Evolutionary conservation across 768 basidiomycete genomes (phyloP).

Genomic region (Daedaleopsis nitida): DNA sequence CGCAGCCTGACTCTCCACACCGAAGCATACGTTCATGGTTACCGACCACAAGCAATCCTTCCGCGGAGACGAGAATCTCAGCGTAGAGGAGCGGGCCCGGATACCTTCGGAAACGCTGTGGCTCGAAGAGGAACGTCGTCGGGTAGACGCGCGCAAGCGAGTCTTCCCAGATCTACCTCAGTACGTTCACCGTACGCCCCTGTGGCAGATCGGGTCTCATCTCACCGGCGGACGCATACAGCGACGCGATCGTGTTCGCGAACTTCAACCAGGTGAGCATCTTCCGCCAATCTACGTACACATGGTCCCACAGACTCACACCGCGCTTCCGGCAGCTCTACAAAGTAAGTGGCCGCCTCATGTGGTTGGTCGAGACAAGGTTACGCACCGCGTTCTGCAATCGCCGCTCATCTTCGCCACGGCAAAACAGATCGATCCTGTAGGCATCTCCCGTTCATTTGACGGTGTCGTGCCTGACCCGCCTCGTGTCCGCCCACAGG

Average conservation of each 20-base stretch:
- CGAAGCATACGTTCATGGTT: constrained; percentile 49
- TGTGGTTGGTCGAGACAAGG: no score
- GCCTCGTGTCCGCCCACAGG: constrained; percentile 24
- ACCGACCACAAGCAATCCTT: constrained; percentile 53
- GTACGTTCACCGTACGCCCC: constrained; percentile 32
- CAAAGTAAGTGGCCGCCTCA: constrained; percentile 44
- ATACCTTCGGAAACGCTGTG: constrained; percentile 32
- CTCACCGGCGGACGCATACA: constrained; percentile 18
- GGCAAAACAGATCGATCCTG: constrained; percentile 20
- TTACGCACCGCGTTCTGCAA: no score
- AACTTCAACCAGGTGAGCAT: constrained; percentile 52
- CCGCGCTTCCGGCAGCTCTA: constrained; percentile 38
- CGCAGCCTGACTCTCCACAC: background rate
- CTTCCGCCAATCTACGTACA: background rate
- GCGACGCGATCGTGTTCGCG: constrained; percentile 49
- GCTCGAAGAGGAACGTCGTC: constrained; percentile 41
- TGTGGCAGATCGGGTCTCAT: background rate
- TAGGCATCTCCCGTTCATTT: background rate
- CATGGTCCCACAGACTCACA: constrained; percentile 11
- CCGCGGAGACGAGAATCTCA: constrained; percentile 31
- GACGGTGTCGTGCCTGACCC: background rate
- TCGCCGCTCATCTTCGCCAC: background rate
- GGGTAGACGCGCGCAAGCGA: constrained; percentile 37
- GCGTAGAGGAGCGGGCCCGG: constrained; percentile 17
- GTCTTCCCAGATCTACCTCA: constrained; percentile 48